Evolutionary conservation across 2,329 filamentous ascomycete genomes (phyloP).

Genomic region (Aspergillus brasiliensis): DNA sequence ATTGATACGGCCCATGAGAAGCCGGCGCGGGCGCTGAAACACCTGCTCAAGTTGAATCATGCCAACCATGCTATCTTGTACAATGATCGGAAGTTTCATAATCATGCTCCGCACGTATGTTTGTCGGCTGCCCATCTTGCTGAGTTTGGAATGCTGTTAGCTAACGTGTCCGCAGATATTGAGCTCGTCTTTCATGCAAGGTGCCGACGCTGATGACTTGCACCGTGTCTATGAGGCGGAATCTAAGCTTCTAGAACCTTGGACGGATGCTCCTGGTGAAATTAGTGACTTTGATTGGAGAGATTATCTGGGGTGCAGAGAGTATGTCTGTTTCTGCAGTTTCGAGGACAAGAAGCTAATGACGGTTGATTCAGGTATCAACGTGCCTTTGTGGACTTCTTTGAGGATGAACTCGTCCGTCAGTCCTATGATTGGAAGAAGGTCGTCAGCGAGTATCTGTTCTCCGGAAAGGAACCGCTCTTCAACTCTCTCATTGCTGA

Average conservation of each 20-base stretch:
- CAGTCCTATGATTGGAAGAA: slow-evolving; percentile 82
- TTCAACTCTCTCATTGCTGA: slow-evolving; percentile 79
- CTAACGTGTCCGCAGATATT: slow-evolving; percentile 60
- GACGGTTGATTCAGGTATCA: slow-evolving; percentile 63
- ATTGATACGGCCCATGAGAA: slow-evolving; percentile 81
- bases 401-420: slow-evolving; percentile 82
- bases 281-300: slow-evolving; percentile 83
- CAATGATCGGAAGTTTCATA: slow-evolving; percentile 73
- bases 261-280: slow-evolving; percentile 82
- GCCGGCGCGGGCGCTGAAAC: slow-evolving; percentile 79
- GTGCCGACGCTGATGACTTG: slow-evolving; percentile 71
- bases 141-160: neutral
- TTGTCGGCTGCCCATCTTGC: slow-evolving; percentile 19
- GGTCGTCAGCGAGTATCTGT: slow-evolving; percentile 75
- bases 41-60: slow-evolving; percentile 89
- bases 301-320: slow-evolving; percentile 74
- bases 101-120: slow-evolving; percentile 74
- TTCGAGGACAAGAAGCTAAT: neutral
- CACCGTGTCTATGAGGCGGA: slow-evolving; percentile 80
- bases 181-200: slow-evolving; percentile 81
- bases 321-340: slow-evolving; percentile 45
- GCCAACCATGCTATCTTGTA: slow-evolving; percentile 84
- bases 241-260: slow-evolving; percentile 70
- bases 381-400: slow-evolving; percentile 89
- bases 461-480: slow-evolving; percentile 68